phyloP scores from a whole-genome alignment of 164 flowering plant genomes.

The Macadamia tetraphylla region DNA sequence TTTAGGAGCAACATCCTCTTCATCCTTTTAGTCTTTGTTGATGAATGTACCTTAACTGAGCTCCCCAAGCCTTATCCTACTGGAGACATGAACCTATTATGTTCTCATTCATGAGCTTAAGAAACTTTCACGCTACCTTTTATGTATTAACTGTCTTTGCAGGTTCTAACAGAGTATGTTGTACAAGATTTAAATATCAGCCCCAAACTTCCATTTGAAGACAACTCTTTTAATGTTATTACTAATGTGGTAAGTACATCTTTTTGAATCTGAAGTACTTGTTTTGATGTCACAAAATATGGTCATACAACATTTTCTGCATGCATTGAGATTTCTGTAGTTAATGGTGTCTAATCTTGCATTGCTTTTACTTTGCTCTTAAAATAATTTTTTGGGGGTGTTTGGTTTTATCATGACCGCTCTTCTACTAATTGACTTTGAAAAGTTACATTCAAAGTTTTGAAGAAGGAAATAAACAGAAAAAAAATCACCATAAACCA shows the following conservation, averaged over 20 bases:
- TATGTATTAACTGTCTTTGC: conserved; percentile 13
- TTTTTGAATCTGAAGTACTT: background rate
- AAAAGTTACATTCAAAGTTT: too few species aligned
- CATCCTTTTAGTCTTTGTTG: background rate
- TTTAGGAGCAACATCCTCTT: background rate
- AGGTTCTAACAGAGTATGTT: conserved; percentile 80
- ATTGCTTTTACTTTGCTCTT: too few species aligned
- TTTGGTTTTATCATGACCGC: too few species aligned
- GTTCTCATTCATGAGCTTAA: background rate
- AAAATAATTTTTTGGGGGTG: too few species aligned
- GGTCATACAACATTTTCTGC: background rate
- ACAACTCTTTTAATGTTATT: conserved; percentile 73
- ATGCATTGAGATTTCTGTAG: background rate
- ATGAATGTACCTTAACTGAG: too few species aligned
- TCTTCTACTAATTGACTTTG: too few species aligned
- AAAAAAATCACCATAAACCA: too few species aligned
- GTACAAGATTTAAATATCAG: conserved; percentile 85
- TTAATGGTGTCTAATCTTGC: too few species aligned
- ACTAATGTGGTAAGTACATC: conserved; percentile 73
- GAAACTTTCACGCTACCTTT: background rate
- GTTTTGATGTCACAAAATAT: background rate
- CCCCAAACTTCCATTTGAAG: conserved; percentile 86
- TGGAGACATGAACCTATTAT: background rate
- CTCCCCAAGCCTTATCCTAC: too few species aligned
- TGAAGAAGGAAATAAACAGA: too few species aligned